A percentile compares a stretch with the other conserved stretches of the same genome.
These are phyloP conservation scores for Candida smagusa DNA, from an alignment of 1,139 yeast genomes.

Conservation along the genomic window DNA sequence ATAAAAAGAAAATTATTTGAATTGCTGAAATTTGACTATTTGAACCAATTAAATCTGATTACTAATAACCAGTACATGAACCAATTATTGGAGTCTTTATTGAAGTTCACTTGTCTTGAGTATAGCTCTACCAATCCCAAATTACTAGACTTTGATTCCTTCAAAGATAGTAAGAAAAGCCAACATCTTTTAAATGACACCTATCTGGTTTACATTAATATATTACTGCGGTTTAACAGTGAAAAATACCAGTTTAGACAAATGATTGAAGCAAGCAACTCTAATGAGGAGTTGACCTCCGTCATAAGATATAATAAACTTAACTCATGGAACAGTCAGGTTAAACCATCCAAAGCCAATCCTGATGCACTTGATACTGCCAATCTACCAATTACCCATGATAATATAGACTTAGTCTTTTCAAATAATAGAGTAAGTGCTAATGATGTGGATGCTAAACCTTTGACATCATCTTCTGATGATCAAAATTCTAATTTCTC, in stretches of 20 bases:
- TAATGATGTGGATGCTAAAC: conserved; percentile 13
- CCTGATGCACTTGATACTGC: conserved; percentile 4
- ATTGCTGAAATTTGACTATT: conserved; percentile 67
- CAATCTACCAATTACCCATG: conserved; percentile 19
- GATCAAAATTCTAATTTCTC: conserved; percentile 34
- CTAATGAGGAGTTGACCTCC: conserved; percentile 41
- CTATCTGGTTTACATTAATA: conserved; percentile 32
- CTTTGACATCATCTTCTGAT: conserved; percentile 6
- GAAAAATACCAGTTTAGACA: conserved; percentile 44
- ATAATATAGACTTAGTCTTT: conserved; percentile 34
- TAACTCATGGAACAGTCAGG: conserved; percentile 10
- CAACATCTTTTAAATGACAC: conserved; percentile 25
- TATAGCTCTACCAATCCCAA: conserved; percentile 13
- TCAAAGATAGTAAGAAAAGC: conserved; percentile 20
- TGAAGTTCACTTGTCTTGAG: conserved; percentile 31
- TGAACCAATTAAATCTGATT: conserved; percentile 58
- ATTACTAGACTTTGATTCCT: conserved; percentile 19
- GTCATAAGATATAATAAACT: conserved; percentile 30
- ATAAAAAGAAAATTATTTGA: conserved; percentile 63
- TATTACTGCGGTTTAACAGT: conserved; percentile 38
- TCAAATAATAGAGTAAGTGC: conserved; percentile 5
- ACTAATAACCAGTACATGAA: conserved; percentile 50
- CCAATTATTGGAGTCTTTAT: conserved; percentile 37
- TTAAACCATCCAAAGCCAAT: not conserved
- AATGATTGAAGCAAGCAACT: conserved; percentile 39